Evolutionary conservation across 2,329 filamentous ascomycete genomes (phyloP), one percentile per base, ranked within the genome.

Genomic region (Dendryphion nanum): DNA sequence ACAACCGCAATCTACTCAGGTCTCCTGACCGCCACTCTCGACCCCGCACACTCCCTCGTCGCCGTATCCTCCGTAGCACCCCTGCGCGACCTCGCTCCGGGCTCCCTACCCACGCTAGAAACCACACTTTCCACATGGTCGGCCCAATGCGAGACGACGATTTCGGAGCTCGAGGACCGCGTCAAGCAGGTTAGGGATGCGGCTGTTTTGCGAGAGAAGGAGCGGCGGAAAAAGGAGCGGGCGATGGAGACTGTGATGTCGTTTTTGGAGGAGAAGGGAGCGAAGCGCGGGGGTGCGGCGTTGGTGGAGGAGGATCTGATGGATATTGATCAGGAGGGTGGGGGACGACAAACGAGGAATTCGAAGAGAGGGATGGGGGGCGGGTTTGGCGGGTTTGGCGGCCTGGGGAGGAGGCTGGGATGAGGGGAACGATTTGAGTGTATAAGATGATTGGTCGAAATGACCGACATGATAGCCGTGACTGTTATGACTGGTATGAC

Each of bases 1-100:
- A 93, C 91, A 51, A 82, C 82, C 24, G 86, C 89, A 53, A 85
- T 96, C 59, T 97, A 96, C 71, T 82, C 85, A 5, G 86, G 85
- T 28, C 79, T 98, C 2, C 70, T 98, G 33, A 77, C 79, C 26
- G 91, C 85, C 5, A 90, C 87, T 28, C 83, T 98, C 39, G 87
- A 96, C 60, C 88, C 90, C 4, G 79, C 80, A 41, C 77, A 83
- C 38, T 80, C 84, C 21, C 76, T 78, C 43, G 85, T 97, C 16
- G 79, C 84, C 58, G 82, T 97, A 37, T 84, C 83, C 35, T 84
- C 86, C 44, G 82, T 96, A 20, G 82, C 90, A 0, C 86, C 93
- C 0, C 79, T 96, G 2, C 89, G 93, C 15, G 93, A 98, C 63
- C 79, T 95, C 2, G 78, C 81, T 1, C 89, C 89, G 0, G 80